Conservation (phyloP, 2,329 filamentous ascomycete species). For the Xylariaceae sp. region DNA sequence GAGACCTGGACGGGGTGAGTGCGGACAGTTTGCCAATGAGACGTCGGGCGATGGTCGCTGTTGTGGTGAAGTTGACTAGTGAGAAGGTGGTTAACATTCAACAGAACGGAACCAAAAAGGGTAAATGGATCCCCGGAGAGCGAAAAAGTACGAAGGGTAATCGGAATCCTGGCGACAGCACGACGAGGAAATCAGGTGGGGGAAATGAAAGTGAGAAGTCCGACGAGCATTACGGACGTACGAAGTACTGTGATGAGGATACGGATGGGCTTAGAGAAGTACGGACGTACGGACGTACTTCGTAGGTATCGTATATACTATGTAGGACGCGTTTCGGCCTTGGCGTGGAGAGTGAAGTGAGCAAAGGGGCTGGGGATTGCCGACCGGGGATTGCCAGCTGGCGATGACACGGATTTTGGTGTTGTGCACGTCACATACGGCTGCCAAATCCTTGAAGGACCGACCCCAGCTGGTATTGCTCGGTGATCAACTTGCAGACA, state of each 20-base stretch:
- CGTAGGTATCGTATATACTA: no score
- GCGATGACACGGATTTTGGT: neutral
- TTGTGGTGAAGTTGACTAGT: neutral
- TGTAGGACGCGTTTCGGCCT: conserved; percentile 21
- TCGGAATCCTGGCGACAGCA: neutral
- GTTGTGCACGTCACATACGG: neutral
- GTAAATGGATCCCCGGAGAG: neutral
- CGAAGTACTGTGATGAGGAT: neutral
- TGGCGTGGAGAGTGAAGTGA: conserved; percentile 13
- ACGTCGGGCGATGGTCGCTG: neutral
- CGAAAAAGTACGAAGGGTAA: no score
- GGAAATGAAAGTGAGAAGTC: conserved; percentile 1
- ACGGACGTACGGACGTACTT: no score
- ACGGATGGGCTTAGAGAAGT: neutral
- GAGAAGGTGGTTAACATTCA: neutral
- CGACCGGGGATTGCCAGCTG: no score
- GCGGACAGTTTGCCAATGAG: neutral
- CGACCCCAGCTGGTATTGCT: no score
- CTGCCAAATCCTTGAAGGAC: neutral
- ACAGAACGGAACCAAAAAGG: neutral
- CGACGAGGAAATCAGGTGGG: neutral
- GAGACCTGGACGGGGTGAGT: conserved; percentile 1
- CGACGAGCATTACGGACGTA: neutral
- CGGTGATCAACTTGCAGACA: no score
- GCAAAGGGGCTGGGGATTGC: conserved; percentile 9